Conservation (phyloP, 2,329 filamentous ascomycete genomes). For the Rhinocladiella mackenziei region DNA sequence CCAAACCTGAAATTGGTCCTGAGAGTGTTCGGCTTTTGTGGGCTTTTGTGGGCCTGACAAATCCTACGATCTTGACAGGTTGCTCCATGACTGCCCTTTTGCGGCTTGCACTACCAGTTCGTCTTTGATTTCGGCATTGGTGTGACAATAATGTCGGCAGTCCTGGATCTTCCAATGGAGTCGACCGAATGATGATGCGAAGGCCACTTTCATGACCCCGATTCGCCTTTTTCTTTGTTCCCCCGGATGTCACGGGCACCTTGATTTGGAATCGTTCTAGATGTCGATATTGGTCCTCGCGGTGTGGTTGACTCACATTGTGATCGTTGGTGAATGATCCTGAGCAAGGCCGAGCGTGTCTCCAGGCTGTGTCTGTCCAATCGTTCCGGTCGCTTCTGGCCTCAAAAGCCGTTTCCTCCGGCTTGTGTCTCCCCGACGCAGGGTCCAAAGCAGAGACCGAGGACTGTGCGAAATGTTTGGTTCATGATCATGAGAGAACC, state of each 20-base stretch:
- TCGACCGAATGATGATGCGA: neutral
- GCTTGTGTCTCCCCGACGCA: constrained; percentile 24
- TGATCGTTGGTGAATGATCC: constrained; percentile 4
- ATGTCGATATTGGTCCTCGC: constrained; percentile 9
- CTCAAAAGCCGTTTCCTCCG: constrained; percentile 12
- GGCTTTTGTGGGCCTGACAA: constrained; percentile 20
- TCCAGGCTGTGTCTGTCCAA: constrained; percentile 8
- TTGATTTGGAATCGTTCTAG: constrained; percentile 21
- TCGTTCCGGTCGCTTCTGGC: constrained; percentile 13
- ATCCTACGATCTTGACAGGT: constrained; percentile 25
- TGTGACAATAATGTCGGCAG: constrained; percentile 11
- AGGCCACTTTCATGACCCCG: constrained; percentile 1
- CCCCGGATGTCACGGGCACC: neutral
- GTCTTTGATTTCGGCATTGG: constrained; percentile 10
- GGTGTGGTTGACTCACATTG: constrained; percentile 1
- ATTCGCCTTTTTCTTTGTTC: constrained; percentile 1
- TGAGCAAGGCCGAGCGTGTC: constrained; percentile 9
- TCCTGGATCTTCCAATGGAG: constrained; percentile 4
- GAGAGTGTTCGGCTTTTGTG: constrained; percentile 1
- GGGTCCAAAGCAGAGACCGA: constrained; percentile 17
- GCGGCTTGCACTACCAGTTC: constrained; percentile 28
- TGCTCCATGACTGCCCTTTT: constrained; percentile 16
- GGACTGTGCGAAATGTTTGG: constrained; percentile 14
- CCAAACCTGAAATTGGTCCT: constrained; percentile 3
- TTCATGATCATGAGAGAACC: constrained; percentile 3